Percentiles rank a stretch among this genome's conserved stretches.
These are phyloP conservation scores for Rhododendron ferrugineum DNA, from an alignment of 148 eudicot species.

Conservation along the genomic window DNA sequence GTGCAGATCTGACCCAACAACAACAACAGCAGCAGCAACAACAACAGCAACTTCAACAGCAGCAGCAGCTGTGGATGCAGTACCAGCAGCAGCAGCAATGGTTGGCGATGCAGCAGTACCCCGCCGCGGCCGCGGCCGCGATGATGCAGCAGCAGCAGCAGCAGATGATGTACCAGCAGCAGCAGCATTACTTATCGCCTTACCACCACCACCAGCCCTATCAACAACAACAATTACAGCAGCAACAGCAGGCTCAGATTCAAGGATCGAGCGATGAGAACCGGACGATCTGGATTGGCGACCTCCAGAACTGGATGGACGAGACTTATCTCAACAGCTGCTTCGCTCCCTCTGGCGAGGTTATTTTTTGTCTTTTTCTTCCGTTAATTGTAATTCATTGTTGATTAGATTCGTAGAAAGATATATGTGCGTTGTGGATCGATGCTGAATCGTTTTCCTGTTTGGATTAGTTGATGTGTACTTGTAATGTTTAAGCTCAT, in stretches of 20 bases:
- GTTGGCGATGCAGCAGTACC: conserved; percentile 33
- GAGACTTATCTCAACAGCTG: conserved; percentile 42
- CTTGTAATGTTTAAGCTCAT: background rate
- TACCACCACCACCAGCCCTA: conserved; percentile 23
- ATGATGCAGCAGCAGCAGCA: conserved; percentile 38
- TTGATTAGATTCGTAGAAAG: background rate
- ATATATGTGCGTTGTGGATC: background rate
- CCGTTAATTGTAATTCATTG: background rate
- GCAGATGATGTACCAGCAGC: conserved; percentile 24
- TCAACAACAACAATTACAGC: conserved; percentile 9
- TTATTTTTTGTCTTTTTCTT: background rate
- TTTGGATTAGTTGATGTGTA: background rate
- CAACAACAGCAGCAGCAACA: conserved; percentile 30
- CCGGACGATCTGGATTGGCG: conserved; percentile 61
- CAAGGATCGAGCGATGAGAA: conserved; percentile 34
- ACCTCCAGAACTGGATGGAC: conserved; percentile 64
- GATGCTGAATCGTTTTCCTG: background rate
- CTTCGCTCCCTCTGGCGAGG: conserved; percentile 25
- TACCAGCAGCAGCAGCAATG: conserved; percentile 23
- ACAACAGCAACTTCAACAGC: conserved; percentile 22
- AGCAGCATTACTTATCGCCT: conserved; percentile 31
- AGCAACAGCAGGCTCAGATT: conserved; percentile 12
- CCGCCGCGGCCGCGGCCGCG: conserved; percentile 23
- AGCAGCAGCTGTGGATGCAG: conserved; percentile 19
- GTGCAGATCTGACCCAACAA: conserved; percentile 26